Evolutionary conservation across 75 land plant genomes (phyloP).

Genomic region (Isoetes taiwanensis): DNA sequence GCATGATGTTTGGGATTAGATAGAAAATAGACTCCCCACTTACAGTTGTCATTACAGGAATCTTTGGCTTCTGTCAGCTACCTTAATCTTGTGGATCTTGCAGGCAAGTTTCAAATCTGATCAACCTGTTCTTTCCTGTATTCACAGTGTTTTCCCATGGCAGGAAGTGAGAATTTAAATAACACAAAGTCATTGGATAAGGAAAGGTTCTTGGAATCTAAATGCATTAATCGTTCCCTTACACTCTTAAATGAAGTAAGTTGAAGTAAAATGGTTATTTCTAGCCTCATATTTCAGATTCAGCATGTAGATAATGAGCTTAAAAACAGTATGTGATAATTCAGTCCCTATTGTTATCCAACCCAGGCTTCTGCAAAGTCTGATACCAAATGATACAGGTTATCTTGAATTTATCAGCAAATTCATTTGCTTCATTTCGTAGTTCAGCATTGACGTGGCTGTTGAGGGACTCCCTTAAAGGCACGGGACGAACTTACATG

Average conservation of each 20-base stretch:
- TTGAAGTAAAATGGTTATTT: background rate
- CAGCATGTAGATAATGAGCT: background rate
- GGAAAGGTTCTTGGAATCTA: constrained; percentile 2
- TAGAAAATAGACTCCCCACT: background rate
- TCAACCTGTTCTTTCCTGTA: background rate
- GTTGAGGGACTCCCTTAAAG: constrained; percentile 7
- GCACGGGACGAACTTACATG: constrained; percentile 6
- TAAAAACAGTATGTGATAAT: no score
- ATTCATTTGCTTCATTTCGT: constrained; percentile 6
- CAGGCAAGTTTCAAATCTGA: background rate
- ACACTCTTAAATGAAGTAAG: constrained; percentile 7
- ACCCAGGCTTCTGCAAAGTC: background rate
- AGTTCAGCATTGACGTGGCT: constrained; percentile 14
- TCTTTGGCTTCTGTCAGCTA: background rate
- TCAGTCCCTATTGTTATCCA: background rate
- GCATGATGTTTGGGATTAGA: background rate
- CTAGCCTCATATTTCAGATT: background rate
- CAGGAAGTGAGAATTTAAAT: constrained; percentile 7
- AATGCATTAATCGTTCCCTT: background rate
- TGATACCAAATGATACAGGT: constrained; percentile 7
- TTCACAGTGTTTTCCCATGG: background rate
- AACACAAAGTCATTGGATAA: background rate
- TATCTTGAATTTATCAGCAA: constrained; percentile 7
- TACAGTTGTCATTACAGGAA: background rate
- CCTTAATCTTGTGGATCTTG: constrained; percentile 13